These are phyloP conservation scores for Pulicaria dysenterica DNA, from an alignment of 129 eudicot species.

Conservation along the genomic window DNA sequence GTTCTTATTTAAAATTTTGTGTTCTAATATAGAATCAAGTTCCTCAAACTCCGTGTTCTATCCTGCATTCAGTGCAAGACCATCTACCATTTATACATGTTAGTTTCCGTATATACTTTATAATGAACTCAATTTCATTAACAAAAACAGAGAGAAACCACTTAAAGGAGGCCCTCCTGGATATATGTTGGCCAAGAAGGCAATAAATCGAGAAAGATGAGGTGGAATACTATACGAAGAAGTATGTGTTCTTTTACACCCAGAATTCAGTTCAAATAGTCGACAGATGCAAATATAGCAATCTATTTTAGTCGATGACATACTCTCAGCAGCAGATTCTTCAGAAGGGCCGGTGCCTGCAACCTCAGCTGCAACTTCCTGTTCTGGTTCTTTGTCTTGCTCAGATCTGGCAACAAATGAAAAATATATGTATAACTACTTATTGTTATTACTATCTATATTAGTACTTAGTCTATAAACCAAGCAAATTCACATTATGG, in stretches of 20 bases:
- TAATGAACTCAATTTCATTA: neutral
- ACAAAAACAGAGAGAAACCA: neutral
- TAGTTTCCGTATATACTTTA: neutral
- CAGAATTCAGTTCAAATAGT: slow-evolving; percentile 9
- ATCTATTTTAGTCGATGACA: slow-evolving; percentile 26
- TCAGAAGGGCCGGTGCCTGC: slow-evolving; percentile 64
- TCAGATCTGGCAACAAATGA: slow-evolving; percentile 60
- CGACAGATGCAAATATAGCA: neutral
- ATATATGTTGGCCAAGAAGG: neutral
- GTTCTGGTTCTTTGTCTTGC: slow-evolving; percentile 91
- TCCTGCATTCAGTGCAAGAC: neutral
- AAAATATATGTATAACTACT: neutral
- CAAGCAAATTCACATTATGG: neutral
- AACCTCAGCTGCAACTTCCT: slow-evolving; percentile 64
- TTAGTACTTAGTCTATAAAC: neutral
- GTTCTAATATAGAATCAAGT: neutral
- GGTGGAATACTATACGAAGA: neutral
- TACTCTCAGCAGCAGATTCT: slow-evolving; percentile 77
- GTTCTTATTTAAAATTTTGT: neutral
- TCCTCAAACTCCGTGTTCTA: too few relatives aligned
- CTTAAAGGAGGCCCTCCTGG: neutral
- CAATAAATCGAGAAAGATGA: neutral
- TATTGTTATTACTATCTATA: neutral
- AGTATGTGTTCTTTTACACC: neutral
- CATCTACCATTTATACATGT: neutral